A percentile compares a stretch with the other conserved stretches of the same genome.
These are phyloP conservation scores for Clonostachys byssicola DNA, from an alignment of 2,329 filamentous ascomycete genomes.

Conservation along the genomic window DNA sequence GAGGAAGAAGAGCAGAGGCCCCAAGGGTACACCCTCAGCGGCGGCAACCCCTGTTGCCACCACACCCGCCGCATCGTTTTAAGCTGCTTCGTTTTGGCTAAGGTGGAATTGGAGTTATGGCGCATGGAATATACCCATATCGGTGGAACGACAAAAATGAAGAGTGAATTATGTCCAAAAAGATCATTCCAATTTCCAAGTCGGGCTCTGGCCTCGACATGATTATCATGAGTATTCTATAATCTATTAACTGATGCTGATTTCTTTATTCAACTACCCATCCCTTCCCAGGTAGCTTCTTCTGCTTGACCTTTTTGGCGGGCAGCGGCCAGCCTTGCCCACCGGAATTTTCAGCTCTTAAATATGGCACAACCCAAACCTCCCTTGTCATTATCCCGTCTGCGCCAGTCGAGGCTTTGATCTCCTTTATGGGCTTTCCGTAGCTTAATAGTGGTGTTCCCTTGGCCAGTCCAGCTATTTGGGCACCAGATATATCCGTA, in stretches of 20 bases:
- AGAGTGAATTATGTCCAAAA: neutral
- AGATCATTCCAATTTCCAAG: too few species aligned
- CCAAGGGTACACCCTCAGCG: slow-evolving; percentile 11
- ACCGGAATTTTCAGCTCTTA: slow-evolving; percentile 64
- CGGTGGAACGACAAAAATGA: neutral
- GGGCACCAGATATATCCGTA: slow-evolving; percentile 70
- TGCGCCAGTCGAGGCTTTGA: slow-evolving; percentile 36
- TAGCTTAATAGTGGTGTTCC: slow-evolving; percentile 81
- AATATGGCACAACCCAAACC: slow-evolving; percentile 77
- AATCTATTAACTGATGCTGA: too few species aligned
- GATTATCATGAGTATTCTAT: too few species aligned
- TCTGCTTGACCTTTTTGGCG: slow-evolving; percentile 79
- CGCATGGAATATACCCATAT: neutral
- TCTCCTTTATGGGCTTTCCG: slow-evolving; percentile 88
- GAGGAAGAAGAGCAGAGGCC: slow-evolving; percentile 42
- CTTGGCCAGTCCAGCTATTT: slow-evolving; percentile 75
- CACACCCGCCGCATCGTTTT: slow-evolving; percentile 1
- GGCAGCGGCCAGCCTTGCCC: slow-evolving; percentile 80
- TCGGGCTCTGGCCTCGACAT: too few species aligned
- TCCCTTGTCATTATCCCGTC: slow-evolving; percentile 50
- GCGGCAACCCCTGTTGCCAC: slow-evolving; percentile 21
- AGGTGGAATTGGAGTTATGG: neutral
- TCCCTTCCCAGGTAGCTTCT: slow-evolving; percentile 64
- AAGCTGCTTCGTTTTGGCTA: neutral
- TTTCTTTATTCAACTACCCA: slow-evolving; percentile 62